Percentiles rank a stretch among this genome's conserved stretches.
Evolutionary conservation across 2,329 filamentous ascomycete species (phyloP).

Genomic region (Colletotrichum sp.): DNA sequence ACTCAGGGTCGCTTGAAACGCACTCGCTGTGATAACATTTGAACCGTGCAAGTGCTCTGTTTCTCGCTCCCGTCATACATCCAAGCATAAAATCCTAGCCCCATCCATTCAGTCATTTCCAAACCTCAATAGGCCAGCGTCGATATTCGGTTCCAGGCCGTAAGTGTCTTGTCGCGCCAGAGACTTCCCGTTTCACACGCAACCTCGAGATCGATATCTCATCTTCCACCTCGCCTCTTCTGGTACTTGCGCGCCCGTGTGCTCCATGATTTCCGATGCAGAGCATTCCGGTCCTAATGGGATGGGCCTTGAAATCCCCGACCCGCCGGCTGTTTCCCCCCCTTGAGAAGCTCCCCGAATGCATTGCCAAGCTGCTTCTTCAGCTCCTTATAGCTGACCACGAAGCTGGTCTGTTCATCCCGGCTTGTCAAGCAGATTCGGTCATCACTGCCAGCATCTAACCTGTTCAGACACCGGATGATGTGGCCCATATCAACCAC

Average conservation of each 20-base stretch:
- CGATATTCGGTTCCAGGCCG: not conserved
- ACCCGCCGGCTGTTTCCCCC: constrained; percentile 34
- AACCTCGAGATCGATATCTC: not conserved
- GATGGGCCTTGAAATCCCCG: constrained; percentile 33
- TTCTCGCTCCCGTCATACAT: not conserved
- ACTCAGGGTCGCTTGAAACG: not conserved
- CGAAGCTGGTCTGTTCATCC: constrained; percentile 87
- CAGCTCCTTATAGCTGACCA: constrained; percentile 90
- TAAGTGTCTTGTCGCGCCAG: not conserved
- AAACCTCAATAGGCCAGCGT: not conserved
- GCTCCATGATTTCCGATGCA: not conserved
- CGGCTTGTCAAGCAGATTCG: constrained; percentile 84
- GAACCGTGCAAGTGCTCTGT: not conserved
- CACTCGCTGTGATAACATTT: not conserved
- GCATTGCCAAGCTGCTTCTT: constrained; percentile 67
- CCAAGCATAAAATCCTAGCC: not conserved
- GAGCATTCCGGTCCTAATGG: constrained; percentile 24
- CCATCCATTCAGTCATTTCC: not conserved
- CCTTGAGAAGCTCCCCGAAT: constrained; percentile 64
- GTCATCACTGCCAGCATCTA: constrained; percentile 90
- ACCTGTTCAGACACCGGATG: constrained; percentile 83
- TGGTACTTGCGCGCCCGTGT: not conserved
- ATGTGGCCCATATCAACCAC: constrained; percentile 90
- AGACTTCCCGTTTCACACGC: not conserved
- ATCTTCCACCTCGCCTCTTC: not conserved